Base-by-base conservation (phyloP, 2,329 filamentous ascomycete species). In the Fusarium hostae region DNA sequence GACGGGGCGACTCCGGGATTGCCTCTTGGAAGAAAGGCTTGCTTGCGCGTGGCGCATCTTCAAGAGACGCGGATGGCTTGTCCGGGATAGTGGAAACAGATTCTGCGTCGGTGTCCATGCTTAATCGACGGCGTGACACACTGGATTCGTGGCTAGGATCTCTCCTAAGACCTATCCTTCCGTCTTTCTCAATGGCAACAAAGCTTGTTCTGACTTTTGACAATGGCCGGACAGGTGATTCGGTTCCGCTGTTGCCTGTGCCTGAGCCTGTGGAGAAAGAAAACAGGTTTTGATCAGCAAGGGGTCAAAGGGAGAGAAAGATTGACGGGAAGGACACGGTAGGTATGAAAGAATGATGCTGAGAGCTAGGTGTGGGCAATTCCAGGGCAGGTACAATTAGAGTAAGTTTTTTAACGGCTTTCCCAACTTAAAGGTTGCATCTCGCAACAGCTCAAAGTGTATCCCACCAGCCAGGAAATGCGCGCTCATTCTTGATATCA, bases 141-240 rank as follows among this genome's bases (percentile, higher is more conserved):
- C 78, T 82, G n/a, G 81, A 79, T 68, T 82, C 80, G 71, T 78
- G 77, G 70, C 81, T 82, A 35, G 75, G 74, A 37, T 82, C 79
- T 76, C 81, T 75, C 75, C 82, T 84, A 34, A 90, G 79, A 48
- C 88, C 88, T 72, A 89, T 82, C 47, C 86, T 83, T 59, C 88
- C 88, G 80, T 89, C 87, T 69, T 89, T 89, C 78, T 94, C 91
- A 48, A 95, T 87, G 22, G 91, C 88, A 57, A 95, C 87, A 78
- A 95, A 95, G 78, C 85, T 93, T 40, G 92, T 92, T 72, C 92
- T 88, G 45, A 94, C 90, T 81, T 92, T 93, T 69, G 92, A 93
- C 43, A 94, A 86, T 28, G 90, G 92, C 76, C 91, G 86, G 39
- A 57, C 54, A 35, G 89, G 87, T 22, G 87, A 89, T 37, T 86